Conservation (phyloP, 371 early-diverging fungal species). For the Chytridium lagenaria region DNA sequence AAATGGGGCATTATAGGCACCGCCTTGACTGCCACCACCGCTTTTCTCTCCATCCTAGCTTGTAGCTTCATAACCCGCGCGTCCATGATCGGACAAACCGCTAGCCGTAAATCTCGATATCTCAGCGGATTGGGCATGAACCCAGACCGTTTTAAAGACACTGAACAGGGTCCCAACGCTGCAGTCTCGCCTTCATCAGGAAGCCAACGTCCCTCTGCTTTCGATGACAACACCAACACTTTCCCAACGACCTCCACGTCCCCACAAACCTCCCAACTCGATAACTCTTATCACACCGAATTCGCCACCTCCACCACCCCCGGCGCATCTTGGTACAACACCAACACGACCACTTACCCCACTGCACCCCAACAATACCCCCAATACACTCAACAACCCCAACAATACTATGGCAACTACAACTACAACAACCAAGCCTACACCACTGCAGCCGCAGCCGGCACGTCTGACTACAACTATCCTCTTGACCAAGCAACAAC, state of each 20-base stretch:
- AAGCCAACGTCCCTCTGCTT: background rate
- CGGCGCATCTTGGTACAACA: background rate
- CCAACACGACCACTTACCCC: background rate
- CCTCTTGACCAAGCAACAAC: background rate
- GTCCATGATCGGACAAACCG: background rate
- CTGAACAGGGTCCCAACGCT: background rate
- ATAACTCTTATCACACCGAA: background rate
- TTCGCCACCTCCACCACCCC: background rate
- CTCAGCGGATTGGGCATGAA: background rate
- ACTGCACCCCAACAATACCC: background rate
- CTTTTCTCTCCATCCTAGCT: background rate
- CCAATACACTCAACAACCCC: background rate
- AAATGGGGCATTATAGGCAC: constrained; percentile 3
- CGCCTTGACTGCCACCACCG: background rate
- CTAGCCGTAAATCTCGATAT: background rate
- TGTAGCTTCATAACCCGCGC: background rate
- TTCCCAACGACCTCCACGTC: background rate
- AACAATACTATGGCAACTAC: background rate
- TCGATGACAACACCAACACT: background rate
- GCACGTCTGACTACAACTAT: background rate
- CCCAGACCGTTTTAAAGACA: background rate
- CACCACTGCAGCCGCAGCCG: constrained; percentile 1
- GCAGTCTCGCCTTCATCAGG: too few relatives aligned
- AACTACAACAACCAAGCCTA: background rate
- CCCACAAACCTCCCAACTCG: background rate